Conservation (phyloP, 106 monocot genomes). For the Dendrobium catenatum region DNA sequence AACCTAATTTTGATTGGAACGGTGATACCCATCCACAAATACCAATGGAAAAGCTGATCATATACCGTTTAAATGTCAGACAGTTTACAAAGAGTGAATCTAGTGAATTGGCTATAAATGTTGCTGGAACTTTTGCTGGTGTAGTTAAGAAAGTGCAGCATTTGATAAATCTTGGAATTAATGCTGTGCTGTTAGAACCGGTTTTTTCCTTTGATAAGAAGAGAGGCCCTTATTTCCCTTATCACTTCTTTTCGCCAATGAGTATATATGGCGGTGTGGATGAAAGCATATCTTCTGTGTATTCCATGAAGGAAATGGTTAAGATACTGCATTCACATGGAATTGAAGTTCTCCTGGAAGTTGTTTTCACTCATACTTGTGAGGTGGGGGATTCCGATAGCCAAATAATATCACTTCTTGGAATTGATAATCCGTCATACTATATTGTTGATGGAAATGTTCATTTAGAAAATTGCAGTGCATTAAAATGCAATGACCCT, state of each 20-base stretch:
- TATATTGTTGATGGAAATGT: conserved; percentile 34
- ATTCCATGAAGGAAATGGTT: conserved; percentile 83
- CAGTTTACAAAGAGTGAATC: conserved; percentile 56
- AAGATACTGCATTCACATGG: conserved; percentile 65
- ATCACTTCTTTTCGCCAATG: conserved; percentile 77
- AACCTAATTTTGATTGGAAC: conserved; percentile 62
- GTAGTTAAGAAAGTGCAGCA: conserved; percentile 52
- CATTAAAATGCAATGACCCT: conserved; percentile 50
- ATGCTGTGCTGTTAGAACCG: conserved; percentile 78
- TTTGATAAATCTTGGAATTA: conserved; percentile 71
- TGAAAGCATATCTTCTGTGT: conserved; percentile 25
- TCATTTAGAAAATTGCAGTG: conserved; percentile 22
- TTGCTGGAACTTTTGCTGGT: conserved; percentile 66
- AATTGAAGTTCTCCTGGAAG: conserved; percentile 81
- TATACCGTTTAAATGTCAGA: conserved; percentile 74
- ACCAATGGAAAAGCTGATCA: conserved; percentile 70
- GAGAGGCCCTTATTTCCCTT: conserved; percentile 71
- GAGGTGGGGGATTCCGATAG: conserved; percentile 46
- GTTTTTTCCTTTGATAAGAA: conserved; percentile 72
- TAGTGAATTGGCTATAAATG: conserved; percentile 29
- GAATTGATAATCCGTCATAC: conserved; percentile 82
- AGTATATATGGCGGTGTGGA: conserved; percentile 23
- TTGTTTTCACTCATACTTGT: conserved; percentile 61
- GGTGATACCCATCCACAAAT: conserved; percentile 42
- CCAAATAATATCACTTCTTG: conserved; percentile 54